A percentile compares a stretch with the other conserved stretches of the same genome.
These are phyloP conservation scores for Alternaria sp. DNA, from an alignment of 2,329 filamentous ascomycete species.

Conservation along the genomic window DNA sequence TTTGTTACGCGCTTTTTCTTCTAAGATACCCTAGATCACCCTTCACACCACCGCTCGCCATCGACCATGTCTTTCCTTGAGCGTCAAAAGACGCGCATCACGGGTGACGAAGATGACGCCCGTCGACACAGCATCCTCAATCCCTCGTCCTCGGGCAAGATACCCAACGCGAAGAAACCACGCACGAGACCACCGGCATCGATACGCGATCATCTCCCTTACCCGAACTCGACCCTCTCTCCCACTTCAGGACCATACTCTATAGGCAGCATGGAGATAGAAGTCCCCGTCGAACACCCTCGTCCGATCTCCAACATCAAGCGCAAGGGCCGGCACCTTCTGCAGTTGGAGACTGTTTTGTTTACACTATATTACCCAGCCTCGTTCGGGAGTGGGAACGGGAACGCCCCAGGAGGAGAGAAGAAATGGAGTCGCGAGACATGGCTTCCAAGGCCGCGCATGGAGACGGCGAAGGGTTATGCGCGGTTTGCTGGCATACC, in stretches of 20 bases:
- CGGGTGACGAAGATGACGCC: conserved; percentile 25
- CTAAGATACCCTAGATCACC: conserved; percentile 1
- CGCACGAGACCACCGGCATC: conserved; percentile 55
- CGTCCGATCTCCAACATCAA: conserved; percentile 59
- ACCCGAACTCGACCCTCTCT: conserved; percentile 55
- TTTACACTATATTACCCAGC: conserved; percentile 72
- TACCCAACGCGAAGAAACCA: conserved; percentile 56
- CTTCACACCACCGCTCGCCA: background rate
- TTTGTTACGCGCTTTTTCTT: conserved; percentile 2
- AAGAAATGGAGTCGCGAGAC: conserved; percentile 61
- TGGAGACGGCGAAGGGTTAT: conserved; percentile 65
- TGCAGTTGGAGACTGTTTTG: conserved; percentile 65
- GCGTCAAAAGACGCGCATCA: conserved; percentile 38
- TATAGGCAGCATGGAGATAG: conserved; percentile 59
- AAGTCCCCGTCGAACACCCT: conserved; percentile 58
- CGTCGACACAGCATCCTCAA: conserved; percentile 25
- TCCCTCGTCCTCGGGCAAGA: conserved; percentile 27
- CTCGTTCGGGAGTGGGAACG: conserved; percentile 51
- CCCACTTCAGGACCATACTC: conserved; percentile 61
- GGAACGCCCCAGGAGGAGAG: conserved; percentile 48
- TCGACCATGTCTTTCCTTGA: conserved; percentile 34
- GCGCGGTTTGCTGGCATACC: conserved; percentile 65
- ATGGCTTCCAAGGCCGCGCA: conserved; percentile 66
- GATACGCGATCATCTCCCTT: conserved; percentile 55
- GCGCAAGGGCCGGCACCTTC: conserved; percentile 54